These are phyloP conservation scores for Pezicula radicicola DNA, from an alignment of 2,329 filamentous ascomycete genomes.

Conservation along the genomic window DNA sequence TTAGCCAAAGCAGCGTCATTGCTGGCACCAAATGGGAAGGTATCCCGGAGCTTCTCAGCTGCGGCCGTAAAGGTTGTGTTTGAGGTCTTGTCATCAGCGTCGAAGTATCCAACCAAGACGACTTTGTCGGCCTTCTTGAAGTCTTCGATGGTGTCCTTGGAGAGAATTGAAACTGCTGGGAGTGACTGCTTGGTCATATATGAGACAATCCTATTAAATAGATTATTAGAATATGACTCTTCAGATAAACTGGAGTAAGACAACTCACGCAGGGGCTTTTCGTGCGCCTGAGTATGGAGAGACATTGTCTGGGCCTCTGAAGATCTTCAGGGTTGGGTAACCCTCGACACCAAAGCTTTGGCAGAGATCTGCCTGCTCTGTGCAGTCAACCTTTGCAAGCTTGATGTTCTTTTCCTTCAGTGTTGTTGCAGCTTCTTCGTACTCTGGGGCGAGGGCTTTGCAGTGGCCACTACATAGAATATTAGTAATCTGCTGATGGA, in stretches of 20 bases:
- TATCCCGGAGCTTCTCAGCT: constrained; percentile 78
- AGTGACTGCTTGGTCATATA: constrained; percentile 99
- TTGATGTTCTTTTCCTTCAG: constrained; percentile 87
- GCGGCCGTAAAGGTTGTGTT: constrained; percentile 75
- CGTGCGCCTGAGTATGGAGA: constrained; percentile 83
- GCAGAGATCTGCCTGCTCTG: constrained; percentile 90
- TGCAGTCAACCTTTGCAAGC: constrained; percentile 90
- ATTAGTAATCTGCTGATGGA: constrained; percentile 23
- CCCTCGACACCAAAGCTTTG: constrained; percentile 88
- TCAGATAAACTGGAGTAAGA: neutral
- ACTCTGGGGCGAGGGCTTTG: constrained; percentile 94
- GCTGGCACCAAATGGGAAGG: constrained; percentile 87
- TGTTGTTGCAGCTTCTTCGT: constrained; percentile 79
- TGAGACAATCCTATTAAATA: constrained; percentile 53
- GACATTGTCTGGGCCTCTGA: constrained; percentile 83
- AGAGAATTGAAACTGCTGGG: constrained; percentile 82
- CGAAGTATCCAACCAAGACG: constrained; percentile 86
- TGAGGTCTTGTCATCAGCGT: constrained; percentile 74
- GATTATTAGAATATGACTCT: constrained; percentile 6
- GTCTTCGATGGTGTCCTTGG: constrained; percentile 80
- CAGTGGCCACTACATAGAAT: constrained; percentile 66
- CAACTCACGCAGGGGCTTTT: constrained; percentile 72
- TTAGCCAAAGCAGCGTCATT: constrained; percentile 82
- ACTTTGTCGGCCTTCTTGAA: constrained; percentile 99
- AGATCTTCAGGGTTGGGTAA: constrained; percentile 98